Evolutionary conservation across 2,329 filamentous ascomycete genomes (phyloP).

Genomic region (Trichoderma breve): DNA sequence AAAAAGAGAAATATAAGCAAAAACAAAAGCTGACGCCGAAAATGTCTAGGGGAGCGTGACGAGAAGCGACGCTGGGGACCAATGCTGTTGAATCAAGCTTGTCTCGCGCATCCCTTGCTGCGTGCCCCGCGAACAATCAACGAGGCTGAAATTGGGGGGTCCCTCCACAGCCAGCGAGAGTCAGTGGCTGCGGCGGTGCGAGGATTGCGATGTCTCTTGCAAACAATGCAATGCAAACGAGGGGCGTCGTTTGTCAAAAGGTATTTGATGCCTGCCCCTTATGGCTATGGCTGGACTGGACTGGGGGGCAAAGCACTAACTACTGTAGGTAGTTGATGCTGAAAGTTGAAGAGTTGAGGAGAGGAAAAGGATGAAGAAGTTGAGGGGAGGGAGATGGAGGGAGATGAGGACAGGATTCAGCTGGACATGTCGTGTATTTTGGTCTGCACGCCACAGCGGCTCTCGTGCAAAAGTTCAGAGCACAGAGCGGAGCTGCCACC

Average conservation of each 20-base stretch:
- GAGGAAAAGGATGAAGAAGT: background rate
- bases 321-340: background rate
- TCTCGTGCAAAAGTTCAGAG: background rate
- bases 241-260: background rate
- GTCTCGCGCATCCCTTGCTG: conserved; percentile 16
- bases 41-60: conserved; percentile 4
- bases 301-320: background rate
- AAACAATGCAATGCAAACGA: background rate
- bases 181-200: background rate
- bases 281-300: background rate
- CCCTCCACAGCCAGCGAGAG: conserved; percentile 6
- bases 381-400: background rate
- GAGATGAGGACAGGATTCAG: conserved; percentile 5
- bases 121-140: conserved; percentile 15
- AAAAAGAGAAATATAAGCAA: background rate
- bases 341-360: background rate
- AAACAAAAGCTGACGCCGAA: background rate
- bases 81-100: conserved; percentile 9
- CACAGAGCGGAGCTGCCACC: background rate
- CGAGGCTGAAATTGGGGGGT: conserved; percentile 16
- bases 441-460: conserved; percentile 7
- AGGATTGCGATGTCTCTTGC: conserved; percentile 1
- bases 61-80: background rate
- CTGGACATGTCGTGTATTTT: background rate
- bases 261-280: background rate